Base-by-base conservation (phyloP, 257 asterid genomes). In the Osmanthus fragrans region DNA sequence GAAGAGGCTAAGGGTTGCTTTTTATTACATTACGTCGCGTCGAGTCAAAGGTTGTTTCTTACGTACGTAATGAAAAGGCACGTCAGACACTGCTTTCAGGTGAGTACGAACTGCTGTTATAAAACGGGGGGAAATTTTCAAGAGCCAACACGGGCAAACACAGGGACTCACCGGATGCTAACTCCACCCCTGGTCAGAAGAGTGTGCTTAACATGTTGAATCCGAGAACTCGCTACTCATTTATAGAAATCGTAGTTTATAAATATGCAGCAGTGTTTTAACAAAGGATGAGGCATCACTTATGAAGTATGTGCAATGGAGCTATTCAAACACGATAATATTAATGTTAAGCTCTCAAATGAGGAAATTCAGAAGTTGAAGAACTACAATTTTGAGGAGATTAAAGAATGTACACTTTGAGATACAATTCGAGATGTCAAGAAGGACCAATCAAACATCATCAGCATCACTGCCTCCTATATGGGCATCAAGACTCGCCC, bases 401-500 rank as follows among this genome's bases (percentile, higher is more conserved):
- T 79, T 79, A 32, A 58, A 77, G 88, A 84, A 85, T 86, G 84
- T 85, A 88, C 89, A 86, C 21, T 84, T 85, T 79, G 75, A 79
- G 83, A 86, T 73, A 29, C 73, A 75, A 56, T n/a, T 76, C 40
- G 30, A 12, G 82, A 49, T 75, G 76, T 73, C 27, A 25, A 25
- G 15, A 76, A 25, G 13, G 60, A 65, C 76, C 60, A 63, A 79
- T 83, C 80, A 88, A 72, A 58, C 86, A 73, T 90, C 92, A 51
- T 90, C 94, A 0, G 85, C 89, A 76, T 88, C 94, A 79, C 92
- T 92, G 76, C 93, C 95, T 65, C 87, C 95, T 25, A 82, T 71
- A 71, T 82, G 90, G 3, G 85, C 81, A 65, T 88, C 97, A 34
- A 84, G 96, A 66, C 84, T 84, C 40, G 80, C 85, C 90, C 92